Base-by-base conservation (phyloP, 306 rosid genomes). In the Ceratonia siliqua region DNA sequence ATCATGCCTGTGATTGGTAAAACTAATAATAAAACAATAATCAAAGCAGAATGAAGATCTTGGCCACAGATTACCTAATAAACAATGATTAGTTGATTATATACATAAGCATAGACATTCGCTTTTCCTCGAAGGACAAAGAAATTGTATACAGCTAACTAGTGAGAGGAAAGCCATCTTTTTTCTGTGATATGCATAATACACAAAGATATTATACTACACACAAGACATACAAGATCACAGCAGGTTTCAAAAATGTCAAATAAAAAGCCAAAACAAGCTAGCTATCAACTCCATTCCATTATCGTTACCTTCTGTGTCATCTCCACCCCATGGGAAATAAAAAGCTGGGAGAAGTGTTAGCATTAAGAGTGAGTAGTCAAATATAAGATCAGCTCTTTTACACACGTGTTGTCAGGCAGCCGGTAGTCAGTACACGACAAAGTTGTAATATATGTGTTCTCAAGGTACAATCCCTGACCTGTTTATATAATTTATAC, bases 391-490 rank as follows among this genome's bases (percentile, higher is more conserved):
- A 90, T 90, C 96, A 90, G 84, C 85, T 85, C 93, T n/a, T n/a
- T n/a, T 92, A 90, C 87, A 84, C 92, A 86, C 59, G 90, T 86
- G 91, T 87, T 75, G 90, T 89, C 90, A 81, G 88, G 89, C 83
- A 66, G 87, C 88, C 66, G 30, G 87, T 75, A 70, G 83, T 82
- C 28, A 87, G 86, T 39, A 86, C 86, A 7, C 88, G 89, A 62
- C 84, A 78, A 63, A 87, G 83, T 83, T 91, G 97, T 83, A 89
- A 79, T 75, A 59, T 63, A 80, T 91, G 97, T 2, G 97, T 87
- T 91, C 95, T 78, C 81, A 91, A 78, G 89, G 95, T 91, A 87
- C 96, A 91, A 69, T 91, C 96, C 86, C 86, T 87, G 71, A 91
- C 91, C 97, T 91, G 86, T 62, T 39, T 17, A 15, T 62, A 20